Evolutionary conservation across 202 grass and related monocot genomes (phyloP).

Genomic region (Saccharum hybrid): DNA sequence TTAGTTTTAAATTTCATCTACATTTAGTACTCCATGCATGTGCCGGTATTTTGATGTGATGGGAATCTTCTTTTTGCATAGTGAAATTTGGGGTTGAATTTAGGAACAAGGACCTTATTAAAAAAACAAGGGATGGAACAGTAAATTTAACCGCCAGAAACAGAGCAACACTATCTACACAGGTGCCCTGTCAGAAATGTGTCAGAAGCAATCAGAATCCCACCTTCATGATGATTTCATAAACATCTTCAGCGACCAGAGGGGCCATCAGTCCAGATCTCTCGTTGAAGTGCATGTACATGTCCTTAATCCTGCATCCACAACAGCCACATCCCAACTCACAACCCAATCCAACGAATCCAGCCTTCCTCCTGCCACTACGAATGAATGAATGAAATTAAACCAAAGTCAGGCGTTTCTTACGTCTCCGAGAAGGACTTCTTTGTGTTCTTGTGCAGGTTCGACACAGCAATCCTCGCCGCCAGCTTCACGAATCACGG

Average conservation of each 20-base stretch:
- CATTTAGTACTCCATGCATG: too few relatives aligned
- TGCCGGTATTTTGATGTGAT: too few relatives aligned
- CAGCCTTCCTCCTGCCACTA: not conserved
- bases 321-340: not conserved
- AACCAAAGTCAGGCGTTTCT: not conserved
- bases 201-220: not conserved
- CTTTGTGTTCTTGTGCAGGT: slow-evolving; percentile 97
- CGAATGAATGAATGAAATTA: not conserved
- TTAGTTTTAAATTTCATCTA: too few relatives aligned
- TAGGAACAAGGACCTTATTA: too few relatives aligned
- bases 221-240: slow-evolving; percentile 93
- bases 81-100: too few relatives aligned
- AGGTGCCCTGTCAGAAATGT: slow-evolving; percentile 25
- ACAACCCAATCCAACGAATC: not conserved
- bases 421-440: slow-evolving; percentile 98
- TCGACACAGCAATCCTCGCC: slow-evolving; percentile 92
- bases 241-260: slow-evolving; percentile 81
- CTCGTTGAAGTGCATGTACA: slow-evolving; percentile 73
- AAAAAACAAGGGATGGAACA: not conserved
- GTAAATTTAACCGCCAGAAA: not conserved
- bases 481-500: slow-evolving; percentile 59
- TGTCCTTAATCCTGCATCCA: slow-evolving; percentile 81
- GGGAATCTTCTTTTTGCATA: too few relatives aligned
- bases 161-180: not conserved
- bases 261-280: slow-evolving; percentile 82